Evolutionary conservation across 2,329 filamentous ascomycete species (phyloP).

Genomic region (Xylaria sp.): DNA sequence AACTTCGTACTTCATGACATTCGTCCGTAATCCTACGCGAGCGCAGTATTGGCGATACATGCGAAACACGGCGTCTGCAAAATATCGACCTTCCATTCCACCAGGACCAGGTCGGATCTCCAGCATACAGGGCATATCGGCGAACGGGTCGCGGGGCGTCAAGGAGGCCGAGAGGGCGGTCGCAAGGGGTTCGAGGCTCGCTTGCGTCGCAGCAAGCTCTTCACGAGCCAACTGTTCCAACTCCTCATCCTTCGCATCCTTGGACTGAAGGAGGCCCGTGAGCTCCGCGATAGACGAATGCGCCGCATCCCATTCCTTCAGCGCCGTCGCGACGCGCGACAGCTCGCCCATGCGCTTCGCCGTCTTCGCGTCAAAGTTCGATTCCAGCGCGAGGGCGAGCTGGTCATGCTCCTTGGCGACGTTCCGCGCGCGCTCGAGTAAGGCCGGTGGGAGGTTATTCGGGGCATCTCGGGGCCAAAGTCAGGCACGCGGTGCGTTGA

Average conservation of each 20-base stretch:
- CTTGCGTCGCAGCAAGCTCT: slow-evolving; percentile 65
- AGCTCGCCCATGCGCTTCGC: slow-evolving; percentile 60
- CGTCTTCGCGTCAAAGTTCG: slow-evolving; percentile 50
- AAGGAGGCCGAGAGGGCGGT: slow-evolving; percentile 68
- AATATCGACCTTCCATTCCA: slow-evolving; percentile 84
- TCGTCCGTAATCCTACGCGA: slow-evolving; percentile 59
- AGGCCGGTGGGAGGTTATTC: slow-evolving; percentile 43
- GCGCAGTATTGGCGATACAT: slow-evolving; percentile 85
- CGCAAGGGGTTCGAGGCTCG: slow-evolving; percentile 57
- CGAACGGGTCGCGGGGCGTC: slow-evolving; percentile 85
- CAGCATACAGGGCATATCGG: slow-evolving; percentile 79
- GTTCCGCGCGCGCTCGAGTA: slow-evolving; percentile 55
- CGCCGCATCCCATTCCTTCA: slow-evolving; percentile 54
- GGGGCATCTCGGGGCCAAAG: slow-evolving; percentile 24
- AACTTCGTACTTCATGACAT: slow-evolving; percentile 74
- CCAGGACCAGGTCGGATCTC: slow-evolving; percentile 91
- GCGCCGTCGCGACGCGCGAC: slow-evolving; percentile 49
- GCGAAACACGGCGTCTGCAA: slow-evolving; percentile 76
- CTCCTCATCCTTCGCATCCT: slow-evolving; percentile 51
- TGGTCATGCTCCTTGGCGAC: slow-evolving; percentile 53
- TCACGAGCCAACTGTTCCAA: slow-evolving; percentile 73
- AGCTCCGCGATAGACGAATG: slow-evolving; percentile 52
- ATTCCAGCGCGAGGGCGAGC: slow-evolving; percentile 47
- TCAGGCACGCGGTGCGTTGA: slow-evolving; percentile 9
- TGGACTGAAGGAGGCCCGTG: slow-evolving; percentile 43